phyloP scores from a whole-genome alignment of 768 basidiomycete genomes.

The Lanmaoa pseudosensibilis region DNA sequence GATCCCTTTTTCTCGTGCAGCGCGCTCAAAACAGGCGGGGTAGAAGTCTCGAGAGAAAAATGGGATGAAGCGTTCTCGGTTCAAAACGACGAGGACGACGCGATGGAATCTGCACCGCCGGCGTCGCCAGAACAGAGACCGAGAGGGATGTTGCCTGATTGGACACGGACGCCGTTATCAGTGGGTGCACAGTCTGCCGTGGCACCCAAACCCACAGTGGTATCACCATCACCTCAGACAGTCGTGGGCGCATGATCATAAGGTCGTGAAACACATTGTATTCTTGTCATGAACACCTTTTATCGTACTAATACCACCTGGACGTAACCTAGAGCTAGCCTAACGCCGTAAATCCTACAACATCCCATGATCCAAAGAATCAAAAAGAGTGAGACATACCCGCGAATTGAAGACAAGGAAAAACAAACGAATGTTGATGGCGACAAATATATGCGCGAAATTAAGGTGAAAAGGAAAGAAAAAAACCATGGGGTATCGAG shows the following conservation, averaged over 20 bases:
- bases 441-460: constrained; percentile 1
- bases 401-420: no score
- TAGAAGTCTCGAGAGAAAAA: constrained; percentile 76
- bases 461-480: not conserved
- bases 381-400: not conserved
- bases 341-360: constrained; percentile 10
- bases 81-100: constrained; percentile 45
- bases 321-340: constrained; percentile 9
- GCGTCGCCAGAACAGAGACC: constrained; percentile 29
- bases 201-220: constrained; percentile 8
- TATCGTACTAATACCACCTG: constrained; percentile 7
- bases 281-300: constrained; percentile 5
- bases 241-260: constrained; percentile 36
- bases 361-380: not conserved
- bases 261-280: not conserved
- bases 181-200: constrained; percentile 63
- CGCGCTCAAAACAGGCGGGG: constrained; percentile 82
- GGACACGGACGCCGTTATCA: constrained; percentile 69
- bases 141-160: constrained; percentile 68
- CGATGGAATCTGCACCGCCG: constrained; percentile 16
- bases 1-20: constrained; percentile 36
- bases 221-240: constrained; percentile 22
- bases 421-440: not conserved
- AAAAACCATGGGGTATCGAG: not conserved
- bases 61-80: constrained; percentile 72